Conservation (phyloP, 2,329 filamentous ascomycete genomes). For the Endoconidiophora polonica region DNA sequence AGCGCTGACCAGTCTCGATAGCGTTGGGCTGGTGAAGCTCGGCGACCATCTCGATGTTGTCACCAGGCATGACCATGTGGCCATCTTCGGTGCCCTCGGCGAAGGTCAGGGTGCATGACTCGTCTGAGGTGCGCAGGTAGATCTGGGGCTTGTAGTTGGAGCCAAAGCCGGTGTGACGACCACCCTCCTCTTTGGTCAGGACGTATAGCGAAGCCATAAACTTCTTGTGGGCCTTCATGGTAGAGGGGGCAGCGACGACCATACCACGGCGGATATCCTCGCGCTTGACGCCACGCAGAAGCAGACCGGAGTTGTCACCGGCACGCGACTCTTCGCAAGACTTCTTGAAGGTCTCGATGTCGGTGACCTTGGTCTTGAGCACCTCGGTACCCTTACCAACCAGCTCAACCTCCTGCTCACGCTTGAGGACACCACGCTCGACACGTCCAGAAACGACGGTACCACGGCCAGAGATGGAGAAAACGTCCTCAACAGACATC, state of each 20-base stretch:
- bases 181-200: slow-evolving; percentile 93
- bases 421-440: slow-evolving; percentile 87
- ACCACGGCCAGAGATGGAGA: slow-evolving; percentile 82
- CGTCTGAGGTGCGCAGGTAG: slow-evolving; percentile 83
- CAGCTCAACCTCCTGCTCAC: slow-evolving; percentile 85
- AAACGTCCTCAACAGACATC: slow-evolving; percentile 92
- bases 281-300: slow-evolving; percentile 88
- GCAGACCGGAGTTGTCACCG: slow-evolving; percentile 93
- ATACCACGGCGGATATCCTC: slow-evolving; percentile 92
- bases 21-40: slow-evolving; percentile 73
- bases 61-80: slow-evolving; percentile 92
- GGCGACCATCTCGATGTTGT: slow-evolving; percentile 96
- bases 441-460: slow-evolving; percentile 95
- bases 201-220: slow-evolving; percentile 96
- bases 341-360: slow-evolving; percentile 99
- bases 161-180: slow-evolving; percentile 87
- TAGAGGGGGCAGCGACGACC: slow-evolving; percentile 74
- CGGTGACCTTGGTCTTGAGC: slow-evolving; percentile 98
- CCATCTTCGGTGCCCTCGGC: slow-evolving; percentile 65
- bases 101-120: slow-evolving; percentile 65
- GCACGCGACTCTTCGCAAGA: slow-evolving; percentile 91
- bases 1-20: slow-evolving; percentile 79
- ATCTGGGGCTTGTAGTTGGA: slow-evolving; percentile 96
- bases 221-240: slow-evolving; percentile 72
- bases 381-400: slow-evolving; percentile 66